A percentile compares a stretch with the other conserved stretches of the same genome.
These are phyloP conservation scores for Penicillium parvum DNA, from an alignment of 495 filamentous ascomycete genomes.

Conservation along the genomic window DNA sequence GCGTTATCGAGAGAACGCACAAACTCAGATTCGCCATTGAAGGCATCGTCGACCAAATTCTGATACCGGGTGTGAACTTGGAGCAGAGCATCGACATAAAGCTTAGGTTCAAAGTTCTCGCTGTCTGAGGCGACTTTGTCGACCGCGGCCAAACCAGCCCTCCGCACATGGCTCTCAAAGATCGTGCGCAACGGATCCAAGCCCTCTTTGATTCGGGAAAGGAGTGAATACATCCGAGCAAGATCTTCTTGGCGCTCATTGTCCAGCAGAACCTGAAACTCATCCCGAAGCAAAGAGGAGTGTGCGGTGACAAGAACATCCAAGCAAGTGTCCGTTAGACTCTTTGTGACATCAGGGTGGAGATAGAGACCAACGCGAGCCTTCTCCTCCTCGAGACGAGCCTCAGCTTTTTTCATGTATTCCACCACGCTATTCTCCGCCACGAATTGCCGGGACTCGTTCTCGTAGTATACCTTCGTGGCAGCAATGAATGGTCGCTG, in stretches of 20 bases:
- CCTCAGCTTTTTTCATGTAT: conserved; percentile 99
- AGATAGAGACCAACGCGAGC: conserved; percentile 89
- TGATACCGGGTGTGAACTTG: conserved; percentile 93
- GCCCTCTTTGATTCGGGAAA: conserved; percentile 87
- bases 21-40: conserved; percentile 94
- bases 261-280: conserved; percentile 93
- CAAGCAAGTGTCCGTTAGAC: conserved; percentile 83
- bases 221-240: conserved; percentile 90
- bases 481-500: conserved; percentile 87
- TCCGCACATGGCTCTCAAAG: conserved; percentile 91
- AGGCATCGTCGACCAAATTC: conserved; percentile 84
- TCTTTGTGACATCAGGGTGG: conserved; percentile 78
- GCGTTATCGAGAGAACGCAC: conserved; percentile 95
- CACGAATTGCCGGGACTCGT: conserved; percentile 89
- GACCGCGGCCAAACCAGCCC: conserved; percentile 79
- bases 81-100: conserved; percentile 91
- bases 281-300: conserved; percentile 76
- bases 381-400: conserved; percentile 89
- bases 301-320: conserved; percentile 86
- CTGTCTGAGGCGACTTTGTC: conserved; percentile 87
- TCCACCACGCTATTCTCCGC: conserved; percentile 97
- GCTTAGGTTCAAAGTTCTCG: conserved; percentile 89
- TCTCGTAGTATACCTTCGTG: conserved; percentile 80
- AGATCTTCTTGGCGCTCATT: conserved; percentile 94
- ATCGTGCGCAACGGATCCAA: conserved; percentile 81